Evolutionary conservation across 495 filamentous ascomycete species (phyloP), one percentile per base, ranked within the genome.

Genomic region (Penicillium manginii): DNA sequence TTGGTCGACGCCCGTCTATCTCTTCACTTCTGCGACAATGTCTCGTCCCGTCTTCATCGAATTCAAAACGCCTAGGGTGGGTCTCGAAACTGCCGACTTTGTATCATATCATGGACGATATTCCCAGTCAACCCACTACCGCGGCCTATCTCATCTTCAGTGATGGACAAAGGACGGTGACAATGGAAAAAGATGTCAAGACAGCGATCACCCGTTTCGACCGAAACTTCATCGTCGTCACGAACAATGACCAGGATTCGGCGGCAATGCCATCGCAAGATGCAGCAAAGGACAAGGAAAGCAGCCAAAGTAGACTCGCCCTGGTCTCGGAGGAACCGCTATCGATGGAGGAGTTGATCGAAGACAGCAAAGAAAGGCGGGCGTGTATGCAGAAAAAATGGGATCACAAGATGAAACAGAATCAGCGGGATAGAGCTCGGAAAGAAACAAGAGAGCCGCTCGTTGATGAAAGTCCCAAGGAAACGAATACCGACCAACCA

Each of bases 141-240:
- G 81, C 84, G 2, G 83, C 82, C 29, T 90, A 88, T 65, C 63
- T 88, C 0, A 81, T 82, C 52, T 75, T 87, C 55, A 78, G 79
- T 56, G 78, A 83, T 47, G 84, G 83, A 1, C 31, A 54, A 0
- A 55, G 55, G 12, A 77, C 77, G 10, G 61, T 74, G 19, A 70
- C 81, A 0, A 68, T 89, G 47, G 86, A 88, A 56, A 88, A 88
- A 64, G 86, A 88, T 61, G 68, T 79, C 55, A 37, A 57, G 5
- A 74, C 71, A 0, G 83, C 80, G 7, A 65, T 67, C 4, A 59
- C 78, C 5, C 70, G 72, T 14, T 68, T 65, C 0, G 74, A 75
- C 2, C 50, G 54, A 9, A 66, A 76, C n/a, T 88, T 87, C 64
- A 80, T 87, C 23, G 73, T 81, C 26, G 70, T 72, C 6, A 84